Conservation (phyloP, 139 green algal genomes). For the Pseudopediastrum boryanum region DNA sequence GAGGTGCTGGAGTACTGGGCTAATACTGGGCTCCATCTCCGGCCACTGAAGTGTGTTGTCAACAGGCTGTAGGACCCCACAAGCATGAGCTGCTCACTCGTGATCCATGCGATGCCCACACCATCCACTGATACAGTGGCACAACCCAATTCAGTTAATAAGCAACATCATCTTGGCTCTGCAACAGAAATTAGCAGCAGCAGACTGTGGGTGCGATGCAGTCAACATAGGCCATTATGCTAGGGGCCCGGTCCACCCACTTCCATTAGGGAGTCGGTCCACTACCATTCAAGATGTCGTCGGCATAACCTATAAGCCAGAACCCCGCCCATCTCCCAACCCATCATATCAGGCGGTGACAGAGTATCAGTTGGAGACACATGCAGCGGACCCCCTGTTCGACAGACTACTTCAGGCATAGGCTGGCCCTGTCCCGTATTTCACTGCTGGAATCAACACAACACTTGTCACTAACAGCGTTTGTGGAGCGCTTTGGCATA, state of each 20-base stretch:
- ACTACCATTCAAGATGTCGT: neutral
- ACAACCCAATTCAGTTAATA: conserved; percentile 83
- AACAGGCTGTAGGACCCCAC: conserved; percentile 58
- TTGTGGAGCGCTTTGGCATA: too few relatives aligned
- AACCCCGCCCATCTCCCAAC: neutral
- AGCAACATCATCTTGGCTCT: conserved; percentile 64
- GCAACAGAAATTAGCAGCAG: neutral
- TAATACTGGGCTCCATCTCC: too few relatives aligned
- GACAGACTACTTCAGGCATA: neutral
- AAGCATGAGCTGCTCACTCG: conserved; percentile 50
- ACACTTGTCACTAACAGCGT: too few relatives aligned
- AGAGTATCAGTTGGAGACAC: too few relatives aligned
- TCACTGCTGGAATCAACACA: too few relatives aligned
- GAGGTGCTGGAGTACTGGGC: too few relatives aligned
- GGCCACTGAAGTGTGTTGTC: conserved; percentile 77
- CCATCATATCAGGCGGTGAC: too few relatives aligned
- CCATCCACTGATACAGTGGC: conserved; percentile 82
- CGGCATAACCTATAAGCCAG: neutral
- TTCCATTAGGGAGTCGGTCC: too few relatives aligned
- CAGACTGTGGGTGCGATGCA: neutral
- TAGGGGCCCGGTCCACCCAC: neutral
- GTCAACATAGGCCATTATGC: too few relatives aligned
- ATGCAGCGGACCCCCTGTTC: too few relatives aligned
- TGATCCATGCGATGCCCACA: conserved; percentile 77
- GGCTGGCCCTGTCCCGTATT: neutral